Conservation (phyloP, 148 eudicot species). For the Camellia lanceoleosa region DNA sequence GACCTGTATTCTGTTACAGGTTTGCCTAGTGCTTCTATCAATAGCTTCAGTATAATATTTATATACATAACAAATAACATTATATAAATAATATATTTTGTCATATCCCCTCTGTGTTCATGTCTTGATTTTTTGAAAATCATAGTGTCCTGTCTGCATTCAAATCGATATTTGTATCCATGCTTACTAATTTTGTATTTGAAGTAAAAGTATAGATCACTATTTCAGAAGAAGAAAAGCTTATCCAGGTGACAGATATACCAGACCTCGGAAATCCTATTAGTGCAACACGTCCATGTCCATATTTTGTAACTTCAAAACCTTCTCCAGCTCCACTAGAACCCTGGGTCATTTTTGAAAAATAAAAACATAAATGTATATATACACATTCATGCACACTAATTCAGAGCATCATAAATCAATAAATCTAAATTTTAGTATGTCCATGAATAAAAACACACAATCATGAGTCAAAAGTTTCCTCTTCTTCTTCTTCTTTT, state of each 20-base stretch:
- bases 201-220: not conserved
- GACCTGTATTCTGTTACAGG: too few species aligned
- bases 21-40: too few species aligned
- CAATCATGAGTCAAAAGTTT: not conserved
- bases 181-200: not conserved
- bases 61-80: too few species aligned
- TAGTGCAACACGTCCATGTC: constrained; percentile 97
- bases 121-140: too few species aligned
- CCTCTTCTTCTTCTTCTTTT: not conserved
- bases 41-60: too few species aligned
- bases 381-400: not conserved
- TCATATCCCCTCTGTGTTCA: too few species aligned
- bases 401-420: not conserved
- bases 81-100: too few species aligned
- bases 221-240: not conserved
- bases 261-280: constrained; percentile 97
- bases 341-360: constrained; percentile 54
- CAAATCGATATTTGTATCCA: too few species aligned
- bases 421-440: not conserved
- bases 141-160: too few species aligned
- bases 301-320: constrained; percentile 97
- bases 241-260: constrained; percentile 11
- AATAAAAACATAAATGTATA: not conserved
- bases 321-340: constrained; percentile 99
- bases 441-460: not conserved